Percentiles rank a stretch among this genome's conserved stretches.
Conservation (phyloP, 768 basidiomycete species). For the Amanita subjunquillea region DNA sequence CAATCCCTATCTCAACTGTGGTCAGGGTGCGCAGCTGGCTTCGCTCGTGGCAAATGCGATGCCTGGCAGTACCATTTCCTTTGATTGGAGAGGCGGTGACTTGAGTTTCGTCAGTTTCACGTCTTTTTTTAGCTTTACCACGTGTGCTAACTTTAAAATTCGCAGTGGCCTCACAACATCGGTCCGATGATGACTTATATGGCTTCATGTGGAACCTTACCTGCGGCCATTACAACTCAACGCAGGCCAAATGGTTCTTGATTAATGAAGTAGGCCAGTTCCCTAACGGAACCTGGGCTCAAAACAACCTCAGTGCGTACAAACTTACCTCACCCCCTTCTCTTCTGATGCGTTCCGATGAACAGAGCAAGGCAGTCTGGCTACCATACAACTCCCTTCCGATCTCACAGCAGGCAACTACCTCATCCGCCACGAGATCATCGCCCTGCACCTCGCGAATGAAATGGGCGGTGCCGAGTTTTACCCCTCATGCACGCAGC, state of each 20-base stretch:
- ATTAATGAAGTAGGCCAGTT: constrained; percentile 28
- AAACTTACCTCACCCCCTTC: background rate
- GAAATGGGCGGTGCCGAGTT: constrained; percentile 61
- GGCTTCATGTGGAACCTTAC: constrained; percentile 29
- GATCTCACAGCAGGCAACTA: constrained; percentile 61
- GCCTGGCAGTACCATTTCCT: constrained; percentile 31
- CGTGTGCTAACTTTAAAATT: background rate
- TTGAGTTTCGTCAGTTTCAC: constrained; percentile 1
- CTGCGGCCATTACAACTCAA: constrained; percentile 33
- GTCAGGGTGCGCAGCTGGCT: constrained; percentile 32
- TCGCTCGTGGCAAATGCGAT: constrained; percentile 33
- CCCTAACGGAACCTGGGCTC: constrained; percentile 13
- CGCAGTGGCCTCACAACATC: constrained; percentile 14
- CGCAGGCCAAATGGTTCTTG: constrained; percentile 45
- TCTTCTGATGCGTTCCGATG: background rate
- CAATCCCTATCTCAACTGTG: constrained; percentile 36
- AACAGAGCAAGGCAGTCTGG: constrained; percentile 29
- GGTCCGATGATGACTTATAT: constrained; percentile 27
- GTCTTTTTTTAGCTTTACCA: constrained; percentile 9
- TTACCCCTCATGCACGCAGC: constrained; percentile 62
- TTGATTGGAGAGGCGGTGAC: constrained; percentile 33
- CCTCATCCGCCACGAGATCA: constrained; percentile 71
- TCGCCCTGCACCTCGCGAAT: constrained; percentile 63
- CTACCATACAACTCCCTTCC: constrained; percentile 32
- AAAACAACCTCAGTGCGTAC: background rate